Evolutionary conservation across 805 yeast species (phyloP), one percentile per base, ranked within the genome.

Genomic region (Spathaspora gorwiae): DNA sequence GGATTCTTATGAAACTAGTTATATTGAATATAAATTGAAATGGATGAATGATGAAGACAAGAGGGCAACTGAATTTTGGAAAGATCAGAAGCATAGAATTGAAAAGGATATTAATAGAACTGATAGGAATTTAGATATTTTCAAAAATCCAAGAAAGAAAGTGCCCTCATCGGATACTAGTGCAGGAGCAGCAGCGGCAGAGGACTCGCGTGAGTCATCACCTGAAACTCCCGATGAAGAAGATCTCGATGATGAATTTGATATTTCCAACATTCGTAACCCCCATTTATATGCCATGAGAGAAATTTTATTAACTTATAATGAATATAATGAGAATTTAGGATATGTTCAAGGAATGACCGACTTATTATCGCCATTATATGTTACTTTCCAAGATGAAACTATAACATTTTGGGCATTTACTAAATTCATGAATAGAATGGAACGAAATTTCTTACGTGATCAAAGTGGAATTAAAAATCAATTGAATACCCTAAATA

Each of bases 321-420:
- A 94, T 61, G 90, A 87, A 62, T 76, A 83, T 61, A 90, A 94
- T 62, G 73, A 70, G 39, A 84, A 89, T 53, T 66, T 94, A 53
- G 99, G 99, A 0, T 94, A 94, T 58, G 96, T 94, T 14, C 99
- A 94, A 67, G 99, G 99, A 1, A 94, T 94, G 99, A 81, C 94
- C 8, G 99, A 94, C 63, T 69, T 94, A 42, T 68, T 94, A 33
- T 85, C 97, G 0, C 97, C 97, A 0, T 65, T 94, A 2, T 94
- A 89, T 61, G 79, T 75, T 43, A 65, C 59, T 56, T 70, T 54
- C 52, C 75, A 76, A 52, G 95, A 90, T 60, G 96, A 90, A 53
- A 70, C 83, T 0, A 56, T 89, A 24, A 73, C 96, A 6, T 94
- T 94, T 62, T 89, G 97, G 95, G 83, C 90, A 7, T 92, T 94